A percentile compares a stretch with the other conserved stretches of the same genome.
Evolutionary conservation across 345 rosid species (phyloP).

Genomic region (Bruguiera gymnorhiza): DNA sequence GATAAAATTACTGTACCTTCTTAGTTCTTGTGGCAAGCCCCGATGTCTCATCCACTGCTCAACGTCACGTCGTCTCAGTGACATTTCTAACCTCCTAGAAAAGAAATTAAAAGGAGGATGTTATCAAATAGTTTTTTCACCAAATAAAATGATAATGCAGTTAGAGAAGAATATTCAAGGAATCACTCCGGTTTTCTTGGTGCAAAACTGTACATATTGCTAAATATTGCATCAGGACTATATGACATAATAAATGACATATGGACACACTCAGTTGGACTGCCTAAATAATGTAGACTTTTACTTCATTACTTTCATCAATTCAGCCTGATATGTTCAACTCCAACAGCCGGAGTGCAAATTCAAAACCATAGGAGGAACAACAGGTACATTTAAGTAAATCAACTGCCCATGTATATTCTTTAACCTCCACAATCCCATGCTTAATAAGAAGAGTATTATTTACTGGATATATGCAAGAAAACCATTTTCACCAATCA

Average conservation of each 20-base stretch:
- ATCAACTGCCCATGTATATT: not conserved
- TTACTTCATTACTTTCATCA: not conserved
- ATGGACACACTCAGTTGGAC: not conserved
- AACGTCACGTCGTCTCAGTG: slow-evolving; percentile 80
- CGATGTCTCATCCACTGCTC: slow-evolving; percentile 97
- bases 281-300: not conserved
- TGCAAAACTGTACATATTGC: too few relatives aligned
- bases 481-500: not conserved
- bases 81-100: slow-evolving; percentile 75
- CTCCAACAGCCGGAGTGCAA: not conserved
- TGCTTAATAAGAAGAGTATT: not conserved
- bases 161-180: too few relatives aligned
- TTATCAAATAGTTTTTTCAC: not conserved
- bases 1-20: slow-evolving; percentile 38
- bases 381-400: too few relatives aligned
- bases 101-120: slow-evolving; percentile 7
- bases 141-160: not conserved
- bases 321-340: not conserved
- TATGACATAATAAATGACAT: not conserved
- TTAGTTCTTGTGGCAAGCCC: slow-evolving; percentile 57
- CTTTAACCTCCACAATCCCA: not conserved
- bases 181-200: too few relatives aligned
- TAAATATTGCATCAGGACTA: too few relatives aligned
- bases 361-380: too few relatives aligned
- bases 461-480: not conserved